Base-by-base conservation (phyloP, 192 early-diverging fungal genomes). In the Glomus cerebriforme region DNA sequence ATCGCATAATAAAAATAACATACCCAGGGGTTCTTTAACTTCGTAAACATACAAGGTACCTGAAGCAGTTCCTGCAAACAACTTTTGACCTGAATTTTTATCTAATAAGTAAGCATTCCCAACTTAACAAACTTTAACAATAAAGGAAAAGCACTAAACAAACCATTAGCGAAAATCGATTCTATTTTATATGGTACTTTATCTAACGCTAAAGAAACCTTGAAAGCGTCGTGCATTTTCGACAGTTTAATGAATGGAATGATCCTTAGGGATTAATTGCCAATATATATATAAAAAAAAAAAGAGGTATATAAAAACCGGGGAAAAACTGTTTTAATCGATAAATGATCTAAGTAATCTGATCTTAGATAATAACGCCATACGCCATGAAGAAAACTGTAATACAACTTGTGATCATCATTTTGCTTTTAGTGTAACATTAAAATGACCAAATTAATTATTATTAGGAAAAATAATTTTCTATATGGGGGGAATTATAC, bases 161-260 rank as follows among this genome's bases (percentile, higher is more conserved):
- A 84, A 89, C 90, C 90, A 84, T 86, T 82, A 24, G 88, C 92
- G 82, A 88, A 89, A 19, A 92, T 92, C 45, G 92, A 90, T 79
- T 93, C 93, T 68, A 94, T 90, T 80, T 88, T 90, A 75, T 87
- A 87, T 2, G 86, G 87, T 49, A 94, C 82, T 81, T 93, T 92
- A 76, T 92, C 91, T 45, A 94, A 85, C 74, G 92, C 90, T 65
- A 92, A 89, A 35, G 89, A 90, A 69, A 92, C 88, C 80, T 92
- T 88, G 80, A 94, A 94, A 63, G 93, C 93, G 86, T 93, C 88
- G 85, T 92, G 91, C 93, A 94, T 94, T 34, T 67, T 78, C 1
- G 59, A 24, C 19, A 34, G 1, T 12, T 43, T 43, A 43, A 43
- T 43, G 39, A 43, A 43, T 12, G 39, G 39, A 43, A 43, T 43